Evolutionary conservation across 1,284 basidiomycete genomes (phyloP).

Genomic region (Trichosporon ovoides): DNA sequence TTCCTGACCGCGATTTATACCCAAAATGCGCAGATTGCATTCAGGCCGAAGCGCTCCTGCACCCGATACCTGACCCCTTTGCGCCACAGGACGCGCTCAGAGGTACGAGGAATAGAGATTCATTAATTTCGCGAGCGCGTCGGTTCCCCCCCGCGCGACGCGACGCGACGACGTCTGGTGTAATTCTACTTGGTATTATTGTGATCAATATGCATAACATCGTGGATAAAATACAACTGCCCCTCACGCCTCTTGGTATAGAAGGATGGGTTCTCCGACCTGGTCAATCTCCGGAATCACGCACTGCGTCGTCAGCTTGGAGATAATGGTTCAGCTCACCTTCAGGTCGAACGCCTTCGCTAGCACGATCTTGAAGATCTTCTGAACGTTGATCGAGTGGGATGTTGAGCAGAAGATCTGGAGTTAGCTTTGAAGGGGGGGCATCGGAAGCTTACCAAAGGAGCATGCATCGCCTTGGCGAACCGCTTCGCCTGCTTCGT

Average conservation of each 20-base stretch:
- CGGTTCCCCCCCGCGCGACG: no score
- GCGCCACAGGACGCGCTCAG: no score
- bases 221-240: constrained; percentile 14
- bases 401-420: constrained; percentile 94
- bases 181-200: not conserved
- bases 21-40: no score
- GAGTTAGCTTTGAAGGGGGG: not conserved
- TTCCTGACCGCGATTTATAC: no score
- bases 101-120: no score
- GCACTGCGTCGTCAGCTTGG: constrained; percentile 59
- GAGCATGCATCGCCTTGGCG: constrained; percentile 96
- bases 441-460: constrained; percentile 52
- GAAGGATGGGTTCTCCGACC: constrained; percentile 83
- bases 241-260: constrained; percentile 54
- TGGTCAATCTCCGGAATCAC: constrained; percentile 95
- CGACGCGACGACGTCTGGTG: no score
- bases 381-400: constrained; percentile 97
- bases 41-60: no score
- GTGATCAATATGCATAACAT: constrained; percentile 12
- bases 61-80: no score
- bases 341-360: constrained; percentile 51
- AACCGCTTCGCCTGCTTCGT: constrained; percentile 97
- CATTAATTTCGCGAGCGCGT: no score
- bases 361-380: constrained; percentile 78
- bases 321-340: constrained; percentile 22